Evolutionary conservation across 2,329 filamentous ascomycete genomes (phyloP).

Genomic region (Colletotrichum sublineola): DNA sequence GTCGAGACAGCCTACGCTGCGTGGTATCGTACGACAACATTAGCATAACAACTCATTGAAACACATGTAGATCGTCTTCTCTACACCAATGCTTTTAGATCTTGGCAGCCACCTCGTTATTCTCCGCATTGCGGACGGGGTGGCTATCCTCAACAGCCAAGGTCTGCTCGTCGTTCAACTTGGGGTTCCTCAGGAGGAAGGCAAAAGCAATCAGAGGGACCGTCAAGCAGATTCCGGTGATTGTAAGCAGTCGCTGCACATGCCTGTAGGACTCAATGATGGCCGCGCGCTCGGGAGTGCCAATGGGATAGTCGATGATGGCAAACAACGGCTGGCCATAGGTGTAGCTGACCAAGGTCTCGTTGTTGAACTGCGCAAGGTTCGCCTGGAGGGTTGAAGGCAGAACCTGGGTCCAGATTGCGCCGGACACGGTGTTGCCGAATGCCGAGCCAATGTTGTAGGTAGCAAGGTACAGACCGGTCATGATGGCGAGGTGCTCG

Average conservation of each 20-base stretch:
- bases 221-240: slow-evolving; percentile 63
- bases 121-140: slow-evolving; percentile 5
- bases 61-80: neutral
- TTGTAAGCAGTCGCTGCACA: slow-evolving; percentile 61
- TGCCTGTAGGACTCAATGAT: slow-evolving; percentile 61
- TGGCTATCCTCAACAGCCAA: slow-evolving; percentile 50
- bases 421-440: slow-evolving; percentile 71
- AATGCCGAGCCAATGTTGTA: slow-evolving; percentile 74
- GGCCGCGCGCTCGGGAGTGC: slow-evolving; percentile 57
- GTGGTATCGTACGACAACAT: neutral
- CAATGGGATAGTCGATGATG: slow-evolving; percentile 54
- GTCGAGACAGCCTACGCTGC: neutral
- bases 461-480: slow-evolving; percentile 71
- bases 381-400: slow-evolving; percentile 57
- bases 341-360: slow-evolving; percentile 52
- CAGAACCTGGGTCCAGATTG: slow-evolving; percentile 72
- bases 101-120: slow-evolving; percentile 15
- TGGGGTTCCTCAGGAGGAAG: slow-evolving; percentile 58
- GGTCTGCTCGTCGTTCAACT: slow-evolving; percentile 60
- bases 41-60: neutral
- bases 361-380: slow-evolving; percentile 51
- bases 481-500: slow-evolving; percentile 73
- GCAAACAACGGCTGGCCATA: slow-evolving; percentile 54
- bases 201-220: slow-evolving; percentile 62
- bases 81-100: neutral